Base-by-base conservation (phyloP, 306 rosid genomes). In the Trifolium dubium region DNA sequence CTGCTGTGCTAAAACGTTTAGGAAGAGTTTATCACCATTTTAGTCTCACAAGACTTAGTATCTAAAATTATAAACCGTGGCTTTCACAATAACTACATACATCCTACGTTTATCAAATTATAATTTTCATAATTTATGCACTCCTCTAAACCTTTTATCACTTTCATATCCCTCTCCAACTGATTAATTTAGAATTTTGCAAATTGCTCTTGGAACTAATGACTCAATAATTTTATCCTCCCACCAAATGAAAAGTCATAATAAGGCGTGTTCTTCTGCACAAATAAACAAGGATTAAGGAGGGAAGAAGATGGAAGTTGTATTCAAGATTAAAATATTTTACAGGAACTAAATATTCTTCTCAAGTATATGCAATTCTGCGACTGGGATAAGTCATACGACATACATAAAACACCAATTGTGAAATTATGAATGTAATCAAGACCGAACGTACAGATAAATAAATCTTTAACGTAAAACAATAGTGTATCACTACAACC, bases 361-460 rank as follows among this genome's bases (percentile, higher is more conserved):
- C 51, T 67, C 58, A n/a, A 37, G 4, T 32, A 32, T 29, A 58
- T 10, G 50, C 14, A 11, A 69, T 60, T 12, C 1, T 8, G 53
- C 40, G 35, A 18, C 39, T 18, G 67, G 28, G 17, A 62, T 8
- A 68, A 68, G 66, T 64, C 39, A 14, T 46, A 31, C 65, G 66
- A 59, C 39, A 14, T 46, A 31, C 65, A 55, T 61, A 58, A 69
- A 77, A 53, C 37, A 5, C 23, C 81, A 23, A 23, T 23, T 23
- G 58, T 29, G 12, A 58, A 23, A 68, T 58, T 58, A 63, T 67
- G 55, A 43, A 64, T 17, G 44, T 71, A 72, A 68, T 72, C 39
- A 79, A 58, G 43, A 39, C 64, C 11, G 43, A 71, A 68, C 60
- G 74, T 62, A 75, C 81, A 65, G 40, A 65, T 65, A 23, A 76